These are phyloP conservation scores for Lactarius sanguifluus DNA, from an alignment of 768 basidiomycete species.

Conservation along the genomic window DNA sequence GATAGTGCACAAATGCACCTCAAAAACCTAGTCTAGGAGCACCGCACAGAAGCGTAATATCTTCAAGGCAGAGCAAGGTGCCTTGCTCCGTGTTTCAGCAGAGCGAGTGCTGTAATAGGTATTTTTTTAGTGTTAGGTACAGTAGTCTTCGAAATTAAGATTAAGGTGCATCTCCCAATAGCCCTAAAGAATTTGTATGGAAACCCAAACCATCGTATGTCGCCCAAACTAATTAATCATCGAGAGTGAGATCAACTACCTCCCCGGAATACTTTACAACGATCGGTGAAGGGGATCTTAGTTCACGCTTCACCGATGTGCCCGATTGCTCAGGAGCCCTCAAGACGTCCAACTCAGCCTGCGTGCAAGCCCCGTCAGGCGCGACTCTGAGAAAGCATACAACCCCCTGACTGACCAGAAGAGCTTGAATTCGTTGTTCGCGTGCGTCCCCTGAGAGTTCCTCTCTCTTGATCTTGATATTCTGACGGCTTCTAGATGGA, in stretches of 20 bases:
- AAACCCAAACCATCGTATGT: background rate
- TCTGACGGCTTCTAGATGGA: conserved; percentile 2
- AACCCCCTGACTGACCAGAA: conserved; percentile 9
- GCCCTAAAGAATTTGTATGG: background rate
- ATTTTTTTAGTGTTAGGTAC: background rate
- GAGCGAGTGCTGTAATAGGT: background rate
- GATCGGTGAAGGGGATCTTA: conserved; percentile 12
- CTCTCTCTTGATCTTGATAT: conserved; percentile 2
- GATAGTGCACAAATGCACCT: no score
- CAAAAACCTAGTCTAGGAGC: no score
- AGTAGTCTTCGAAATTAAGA: background rate
- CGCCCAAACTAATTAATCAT: conserved; percentile 3
- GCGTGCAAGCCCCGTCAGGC: background rate
- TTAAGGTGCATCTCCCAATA: background rate
- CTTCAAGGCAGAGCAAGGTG: background rate
- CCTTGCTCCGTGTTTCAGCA: background rate
- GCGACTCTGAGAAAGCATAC: background rate
- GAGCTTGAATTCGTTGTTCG: conserved; percentile 11
- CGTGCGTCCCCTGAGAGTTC: background rate
- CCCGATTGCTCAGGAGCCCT: background rate
- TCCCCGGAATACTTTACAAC: conserved; percentile 5
- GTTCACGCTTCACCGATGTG: conserved; percentile 14
- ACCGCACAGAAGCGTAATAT: background rate
- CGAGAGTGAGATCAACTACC: conserved; percentile 20
- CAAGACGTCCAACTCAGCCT: conserved; percentile 15